These are phyloP conservation scores for Coniochaeta pulveracea DNA, from an alignment of 2,329 filamentous ascomycete genomes.

Conservation along the genomic window DNA sequence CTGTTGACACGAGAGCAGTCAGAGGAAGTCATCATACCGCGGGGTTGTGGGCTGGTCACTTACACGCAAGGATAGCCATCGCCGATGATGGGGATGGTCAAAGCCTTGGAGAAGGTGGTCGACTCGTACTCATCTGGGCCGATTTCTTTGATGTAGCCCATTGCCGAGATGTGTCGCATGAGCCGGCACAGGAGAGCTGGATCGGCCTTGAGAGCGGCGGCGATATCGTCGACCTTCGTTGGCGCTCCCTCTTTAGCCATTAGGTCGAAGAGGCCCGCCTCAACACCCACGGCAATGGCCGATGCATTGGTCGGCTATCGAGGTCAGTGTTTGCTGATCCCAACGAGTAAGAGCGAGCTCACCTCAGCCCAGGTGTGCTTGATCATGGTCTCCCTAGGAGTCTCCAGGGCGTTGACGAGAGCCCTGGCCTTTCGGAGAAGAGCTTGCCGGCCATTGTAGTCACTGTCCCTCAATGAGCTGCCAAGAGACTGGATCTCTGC, in stretches of 20 bases:
- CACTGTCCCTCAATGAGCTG: background rate
- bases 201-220: constrained; percentile 12
- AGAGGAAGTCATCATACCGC: constrained; percentile 11
- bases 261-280: constrained; percentile 20
- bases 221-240: constrained; percentile 20
- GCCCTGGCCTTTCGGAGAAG: constrained; percentile 4
- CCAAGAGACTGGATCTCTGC: background rate
- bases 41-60: background rate
- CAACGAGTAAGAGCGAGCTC: background rate
- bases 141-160: constrained; percentile 23
- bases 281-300: constrained; percentile 17
- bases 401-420: constrained; percentile 5
- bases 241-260: constrained; percentile 18
- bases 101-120: constrained; percentile 21
- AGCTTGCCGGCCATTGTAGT: constrained; percentile 6
- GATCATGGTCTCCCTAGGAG: constrained; percentile 7
- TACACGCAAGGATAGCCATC: constrained; percentile 1
- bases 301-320: constrained; percentile 14
- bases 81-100: constrained; percentile 20
- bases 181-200: constrained; percentile 17
- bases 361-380: constrained; percentile 7
- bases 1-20: constrained; percentile 1
- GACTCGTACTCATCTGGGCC: constrained; percentile 20
- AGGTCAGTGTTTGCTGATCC: constrained; percentile 11
- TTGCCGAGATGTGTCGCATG: constrained; percentile 21